Percentiles rank a stretch among this genome's conserved stretches.
phyloP scores from a whole-genome alignment of 2,329 filamentous ascomycete species.

The Berkeleyomyces rouxiae region DNA sequence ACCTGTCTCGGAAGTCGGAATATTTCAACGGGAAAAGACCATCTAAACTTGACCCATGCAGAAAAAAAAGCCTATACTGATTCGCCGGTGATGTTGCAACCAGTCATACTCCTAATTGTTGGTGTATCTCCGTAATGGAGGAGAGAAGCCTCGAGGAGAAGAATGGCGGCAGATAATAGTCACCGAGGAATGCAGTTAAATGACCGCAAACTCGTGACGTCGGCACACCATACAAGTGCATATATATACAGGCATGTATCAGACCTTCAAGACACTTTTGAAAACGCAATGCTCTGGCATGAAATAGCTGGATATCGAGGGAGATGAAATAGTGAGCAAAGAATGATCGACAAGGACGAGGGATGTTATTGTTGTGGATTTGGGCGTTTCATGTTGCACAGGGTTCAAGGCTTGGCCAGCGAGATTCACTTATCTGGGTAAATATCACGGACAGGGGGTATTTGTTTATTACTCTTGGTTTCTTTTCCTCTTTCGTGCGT shows the following conservation, averaged over 20 bases:
- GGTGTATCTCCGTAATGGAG: too few relatives aligned
- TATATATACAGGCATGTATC: too few relatives aligned
- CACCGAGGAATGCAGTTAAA: background rate
- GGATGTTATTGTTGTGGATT: background rate
- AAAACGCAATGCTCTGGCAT: background rate
- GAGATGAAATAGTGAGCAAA: background rate
- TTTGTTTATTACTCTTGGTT: background rate
- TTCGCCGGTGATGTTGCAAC: background rate
- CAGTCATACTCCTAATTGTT: background rate
- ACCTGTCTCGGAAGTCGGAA: background rate
- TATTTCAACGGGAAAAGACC: background rate
- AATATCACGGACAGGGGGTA: background rate
- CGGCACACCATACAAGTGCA: too few relatives aligned
- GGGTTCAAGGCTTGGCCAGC: background rate
- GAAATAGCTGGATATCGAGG: background rate
- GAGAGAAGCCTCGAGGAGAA: background rate
- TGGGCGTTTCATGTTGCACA: background rate
- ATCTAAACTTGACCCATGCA: background rate
- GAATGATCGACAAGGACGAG: conserved; percentile 2
- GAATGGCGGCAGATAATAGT: background rate
- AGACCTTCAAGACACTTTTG: background rate
- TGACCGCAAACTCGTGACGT: too few relatives aligned
- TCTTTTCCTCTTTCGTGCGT: too few relatives aligned
- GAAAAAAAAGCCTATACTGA: background rate
- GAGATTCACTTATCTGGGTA: background rate